Percentiles rank a stretch among this genome's conserved stretches.
Evolutionary conservation across 202 grass and related monocot species (phyloP).

Genomic region (Schoenoplectus tabernaemontani): DNA sequence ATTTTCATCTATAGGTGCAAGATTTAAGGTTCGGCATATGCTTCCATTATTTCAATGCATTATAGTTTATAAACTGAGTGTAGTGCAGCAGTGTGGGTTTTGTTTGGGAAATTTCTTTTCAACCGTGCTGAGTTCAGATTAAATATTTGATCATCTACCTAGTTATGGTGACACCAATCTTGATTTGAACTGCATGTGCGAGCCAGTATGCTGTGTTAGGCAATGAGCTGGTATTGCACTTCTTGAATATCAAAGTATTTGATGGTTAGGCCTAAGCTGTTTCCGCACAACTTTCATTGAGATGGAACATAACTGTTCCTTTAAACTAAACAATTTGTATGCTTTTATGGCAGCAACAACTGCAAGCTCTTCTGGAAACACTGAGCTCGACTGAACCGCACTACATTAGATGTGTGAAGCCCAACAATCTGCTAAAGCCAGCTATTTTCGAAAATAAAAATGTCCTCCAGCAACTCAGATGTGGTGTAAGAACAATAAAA

Average conservation of each 20-base stretch:
- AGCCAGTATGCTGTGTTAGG: background rate
- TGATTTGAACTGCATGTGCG: background rate
- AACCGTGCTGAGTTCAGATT: background rate
- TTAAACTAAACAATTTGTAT: conserved; percentile 7
- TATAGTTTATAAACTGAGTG: background rate
- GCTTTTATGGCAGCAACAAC: conserved; percentile 77
- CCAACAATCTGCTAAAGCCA: conserved; percentile 96
- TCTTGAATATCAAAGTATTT: background rate
- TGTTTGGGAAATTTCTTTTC: background rate
- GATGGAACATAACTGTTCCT: conserved; percentile 13
- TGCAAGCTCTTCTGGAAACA: conserved; percentile 90
- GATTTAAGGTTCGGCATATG: conserved; percentile 62
- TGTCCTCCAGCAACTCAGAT: conserved; percentile 97
- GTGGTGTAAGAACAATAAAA: conserved; percentile 57
- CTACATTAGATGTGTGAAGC: conserved; percentile 99
- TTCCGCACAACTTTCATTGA: conserved; percentile 13
- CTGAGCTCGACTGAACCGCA: conserved; percentile 90
- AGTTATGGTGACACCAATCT: conserved; percentile 8
- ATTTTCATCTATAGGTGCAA: conserved; percentile 92
- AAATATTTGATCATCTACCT: background rate
- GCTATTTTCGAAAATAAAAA: conserved; percentile 81
- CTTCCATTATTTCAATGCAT: background rate
- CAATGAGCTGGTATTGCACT: background rate
- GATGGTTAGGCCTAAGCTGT: background rate
- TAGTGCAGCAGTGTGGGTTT: background rate